phyloP scores from a whole-genome alignment of 192 early-diverging fungal species.

The Linnemannia schmuckeri region DNA sequence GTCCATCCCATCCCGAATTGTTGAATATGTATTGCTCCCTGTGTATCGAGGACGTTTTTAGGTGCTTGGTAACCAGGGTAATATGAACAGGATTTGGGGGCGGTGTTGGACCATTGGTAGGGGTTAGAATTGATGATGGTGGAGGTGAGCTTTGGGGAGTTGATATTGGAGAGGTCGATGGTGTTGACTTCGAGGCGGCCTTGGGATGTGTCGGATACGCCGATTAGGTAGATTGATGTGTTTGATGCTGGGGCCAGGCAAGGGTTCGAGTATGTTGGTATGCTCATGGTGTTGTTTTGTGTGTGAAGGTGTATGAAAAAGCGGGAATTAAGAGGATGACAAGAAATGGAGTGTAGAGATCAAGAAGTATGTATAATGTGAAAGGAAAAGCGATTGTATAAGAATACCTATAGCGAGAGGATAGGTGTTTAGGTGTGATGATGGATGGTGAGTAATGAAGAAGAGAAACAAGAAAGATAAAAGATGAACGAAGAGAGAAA shows the following conservation, averaged over 20 bases:
- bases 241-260: background rate
- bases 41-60: background rate
- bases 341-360: background rate
- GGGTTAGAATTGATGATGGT: background rate
- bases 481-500: background rate
- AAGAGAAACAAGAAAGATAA: background rate
- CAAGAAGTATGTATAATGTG: background rate
- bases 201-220: background rate
- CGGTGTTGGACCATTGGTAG: background rate
- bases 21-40: background rate
- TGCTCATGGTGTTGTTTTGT: background rate
- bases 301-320: background rate
- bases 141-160: background rate
- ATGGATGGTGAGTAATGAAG: background rate
- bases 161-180: background rate
- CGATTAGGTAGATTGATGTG: background rate
- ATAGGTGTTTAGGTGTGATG: background rate
- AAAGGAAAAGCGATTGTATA: too few species aligned
- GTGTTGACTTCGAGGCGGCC: conserved; percentile 2
- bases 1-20: background rate
- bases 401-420: background rate
- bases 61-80: background rate
- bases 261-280: background rate
- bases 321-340: background rate
- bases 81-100: background rate